Conservation (phyloP, 331 rosid genomes). For the Arachis monticola region DNA sequence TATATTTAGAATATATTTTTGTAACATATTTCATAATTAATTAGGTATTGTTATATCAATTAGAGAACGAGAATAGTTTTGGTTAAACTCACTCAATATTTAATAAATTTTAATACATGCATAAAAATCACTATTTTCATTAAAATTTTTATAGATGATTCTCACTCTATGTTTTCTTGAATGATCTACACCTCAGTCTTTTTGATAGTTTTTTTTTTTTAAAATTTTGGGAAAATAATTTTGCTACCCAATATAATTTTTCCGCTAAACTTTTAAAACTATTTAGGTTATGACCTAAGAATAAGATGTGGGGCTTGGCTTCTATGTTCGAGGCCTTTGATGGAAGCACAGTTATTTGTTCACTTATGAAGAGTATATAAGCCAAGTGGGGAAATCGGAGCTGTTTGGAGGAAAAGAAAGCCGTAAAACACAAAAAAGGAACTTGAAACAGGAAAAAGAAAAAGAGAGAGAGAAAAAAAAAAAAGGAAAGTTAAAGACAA, state of each 20-base stretch:
- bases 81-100: too few species aligned
- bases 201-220: background rate
- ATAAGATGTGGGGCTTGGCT: conserved; percentile 35
- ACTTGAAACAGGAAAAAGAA: conserved; percentile 64
- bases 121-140: too few species aligned
- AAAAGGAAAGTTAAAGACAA: conserved; percentile 45
- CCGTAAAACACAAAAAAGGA: conserved; percentile 75
- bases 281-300: conserved; percentile 13
- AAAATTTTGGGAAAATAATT: background rate
- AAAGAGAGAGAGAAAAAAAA: conserved; percentile 57
- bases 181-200: background rate
- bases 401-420: conserved; percentile 56
- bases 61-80: too few species aligned
- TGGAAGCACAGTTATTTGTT: conserved; percentile 28
- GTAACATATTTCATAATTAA: too few species aligned
- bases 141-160: conserved; percentile 8
- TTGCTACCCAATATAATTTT: background rate
- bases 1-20: too few species aligned
- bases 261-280: conserved; percentile 25
- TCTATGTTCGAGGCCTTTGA: conserved; percentile 36
- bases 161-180: background rate
- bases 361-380: conserved; percentile 38
- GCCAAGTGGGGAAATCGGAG: conserved; percentile 49
- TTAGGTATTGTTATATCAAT: too few species aligned
- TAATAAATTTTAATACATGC: too few species aligned